Conservation (phyloP, 148 eudicot genomes). For the Gaultheria prostrata region DNA sequence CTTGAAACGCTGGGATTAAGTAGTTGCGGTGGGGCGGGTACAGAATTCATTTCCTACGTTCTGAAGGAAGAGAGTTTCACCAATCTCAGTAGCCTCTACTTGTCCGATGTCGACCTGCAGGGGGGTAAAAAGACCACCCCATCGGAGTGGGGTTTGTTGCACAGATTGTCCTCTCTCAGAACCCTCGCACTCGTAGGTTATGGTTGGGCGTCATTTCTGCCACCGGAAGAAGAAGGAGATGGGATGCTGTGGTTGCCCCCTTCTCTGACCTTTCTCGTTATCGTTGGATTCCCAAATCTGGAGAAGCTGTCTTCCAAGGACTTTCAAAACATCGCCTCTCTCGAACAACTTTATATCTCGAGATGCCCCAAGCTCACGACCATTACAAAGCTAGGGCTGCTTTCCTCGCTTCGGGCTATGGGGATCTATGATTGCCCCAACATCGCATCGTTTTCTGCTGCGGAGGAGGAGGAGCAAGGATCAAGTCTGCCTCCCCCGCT, state of each 20-base stretch:
- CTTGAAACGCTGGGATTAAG: not conserved
- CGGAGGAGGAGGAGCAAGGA: too few relatives aligned
- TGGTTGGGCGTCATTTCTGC: not conserved
- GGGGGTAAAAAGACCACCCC: too few relatives aligned
- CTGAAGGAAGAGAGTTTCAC: not conserved
- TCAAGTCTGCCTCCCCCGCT: not conserved
- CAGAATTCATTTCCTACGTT: not conserved
- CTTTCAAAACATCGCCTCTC: not conserved
- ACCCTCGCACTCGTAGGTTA: not conserved
- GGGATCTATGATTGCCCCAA: not conserved
- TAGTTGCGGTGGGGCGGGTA: not conserved
- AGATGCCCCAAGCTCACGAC: not conserved
- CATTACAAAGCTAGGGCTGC: not conserved
- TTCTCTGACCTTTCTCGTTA: not conserved
- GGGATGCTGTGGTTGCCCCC: not conserved
- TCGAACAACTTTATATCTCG: not conserved
- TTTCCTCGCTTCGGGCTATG: not conserved
- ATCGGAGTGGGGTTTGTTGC: not conserved
- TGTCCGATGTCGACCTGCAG: not conserved
- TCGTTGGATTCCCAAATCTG: not conserved
- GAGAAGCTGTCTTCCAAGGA: not conserved
- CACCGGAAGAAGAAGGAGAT: not conserved
- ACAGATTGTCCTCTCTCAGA: constrained; percentile 2
- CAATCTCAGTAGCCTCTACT: not conserved
- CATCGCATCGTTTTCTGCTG: not conserved